Base-by-base conservation (phyloP, 441 rosid species). In the Aquilaria agallochum region DNA sequence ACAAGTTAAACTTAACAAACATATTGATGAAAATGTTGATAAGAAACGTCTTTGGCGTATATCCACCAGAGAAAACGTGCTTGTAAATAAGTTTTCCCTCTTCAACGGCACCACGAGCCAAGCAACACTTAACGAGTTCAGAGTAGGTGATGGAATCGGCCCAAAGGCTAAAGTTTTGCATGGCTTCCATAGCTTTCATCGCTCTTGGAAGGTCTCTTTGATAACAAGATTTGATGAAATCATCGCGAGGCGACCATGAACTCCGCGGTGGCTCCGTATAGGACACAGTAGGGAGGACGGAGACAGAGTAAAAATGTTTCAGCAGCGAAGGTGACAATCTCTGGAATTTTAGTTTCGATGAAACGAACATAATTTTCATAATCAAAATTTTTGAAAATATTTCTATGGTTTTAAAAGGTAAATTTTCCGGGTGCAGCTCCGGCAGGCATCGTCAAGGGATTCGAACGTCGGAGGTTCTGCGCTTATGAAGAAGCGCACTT, bases 121-220 rank as follows among this genome's bases (percentile, higher is more conserved):
- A 12, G 58, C 87, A 85, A 67, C 87, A 78, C 65, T 85, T 83
- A 67, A 85, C 74, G 33, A 90, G 85, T 58, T 82, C 74, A 7
- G 86, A 70, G 44, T 83, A 90, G 59, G 83, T 68, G 36, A 76
- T 31, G 12, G 77, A 51, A 50, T 89, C 84, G 2, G 95, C 92
- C 72, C 77, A 63, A 53, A 90, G 55, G 7, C 80, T 76, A 36
- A 67, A 80, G 8, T 64, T 75, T 60, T 80, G 79, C 80, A 90
- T 74, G 2, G 75, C 58, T 5, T 74, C 77, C 87, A 87, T 76
- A 15, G 83, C 74, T 68, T 63, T 72, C 55, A 90, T 62, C 59
- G 92, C 95, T 62, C 66, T 76, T 0, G 86, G 79, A 3, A 90
- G 72, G 78, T 89, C 82, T 60, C 76, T 64, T 62, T 67, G 82